Percentiles rank a stretch among this genome's conserved stretches.
phyloP scores from a whole-genome alignment of 2,329 filamentous ascomycete genomes.

The Diaporthe citrichinensis region DNA sequence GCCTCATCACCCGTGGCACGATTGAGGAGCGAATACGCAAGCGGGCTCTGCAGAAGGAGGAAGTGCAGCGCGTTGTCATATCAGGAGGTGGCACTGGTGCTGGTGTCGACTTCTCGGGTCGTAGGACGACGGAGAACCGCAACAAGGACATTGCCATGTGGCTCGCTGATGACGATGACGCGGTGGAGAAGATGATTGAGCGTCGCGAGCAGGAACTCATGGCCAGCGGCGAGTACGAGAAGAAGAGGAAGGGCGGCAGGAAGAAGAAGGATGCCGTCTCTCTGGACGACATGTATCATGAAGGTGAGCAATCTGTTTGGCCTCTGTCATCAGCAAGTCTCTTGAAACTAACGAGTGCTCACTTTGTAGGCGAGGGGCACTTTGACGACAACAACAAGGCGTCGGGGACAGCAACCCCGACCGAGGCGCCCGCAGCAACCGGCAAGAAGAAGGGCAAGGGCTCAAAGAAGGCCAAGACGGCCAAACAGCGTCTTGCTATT shows the following conservation, averaged over 20 bases:
- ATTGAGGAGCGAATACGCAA: constrained; percentile 99
- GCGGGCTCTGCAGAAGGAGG: constrained; percentile 96
- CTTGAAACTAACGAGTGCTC: constrained; percentile 48
- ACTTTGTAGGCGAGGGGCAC: constrained; percentile 84
- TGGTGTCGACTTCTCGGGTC: constrained; percentile 96
- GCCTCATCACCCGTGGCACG: constrained; percentile 94
- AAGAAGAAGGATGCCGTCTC: constrained; percentile 70
- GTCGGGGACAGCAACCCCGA: constrained; percentile 88
- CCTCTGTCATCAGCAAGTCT: not conserved
- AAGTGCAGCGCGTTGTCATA: constrained; percentile 97
- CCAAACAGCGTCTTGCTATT: constrained; percentile 77
- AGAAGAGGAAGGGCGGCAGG: constrained; percentile 74
- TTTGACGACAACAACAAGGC: constrained; percentile 94
- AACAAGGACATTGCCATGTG: constrained; percentile 99
- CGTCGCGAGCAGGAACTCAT: constrained; percentile 89
- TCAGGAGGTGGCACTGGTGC: constrained; percentile 86
- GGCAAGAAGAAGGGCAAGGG: constrained; percentile 70
- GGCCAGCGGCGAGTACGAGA: constrained; percentile 78
- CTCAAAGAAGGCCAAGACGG: constrained; percentile 77
- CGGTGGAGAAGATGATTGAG: constrained; percentile 83
- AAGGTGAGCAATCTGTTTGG: constrained; percentile 76
- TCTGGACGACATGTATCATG: constrained; percentile 98
- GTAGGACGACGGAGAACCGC: constrained; percentile 87
- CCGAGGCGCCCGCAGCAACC: constrained; percentile 66
- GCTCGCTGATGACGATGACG: constrained; percentile 97